Evolutionary conservation across 2,329 filamentous ascomycete species (phyloP).

Genomic region (Sclerotinia glacialis): DNA sequence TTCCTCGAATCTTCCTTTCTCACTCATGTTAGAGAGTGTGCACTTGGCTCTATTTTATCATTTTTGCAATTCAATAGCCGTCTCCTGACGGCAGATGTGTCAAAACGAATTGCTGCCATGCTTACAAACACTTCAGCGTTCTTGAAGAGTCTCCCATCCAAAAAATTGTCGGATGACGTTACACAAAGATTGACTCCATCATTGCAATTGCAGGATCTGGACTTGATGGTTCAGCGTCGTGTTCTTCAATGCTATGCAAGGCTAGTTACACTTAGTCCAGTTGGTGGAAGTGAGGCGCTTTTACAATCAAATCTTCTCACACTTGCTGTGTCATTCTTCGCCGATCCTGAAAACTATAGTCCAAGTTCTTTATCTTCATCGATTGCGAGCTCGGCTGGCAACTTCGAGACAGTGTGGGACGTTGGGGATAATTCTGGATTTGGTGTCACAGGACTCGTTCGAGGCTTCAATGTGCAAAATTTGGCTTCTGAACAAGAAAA

Average conservation of each 20-base stretch:
- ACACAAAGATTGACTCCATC: conserved; percentile 79
- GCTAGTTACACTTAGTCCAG: conserved; percentile 82
- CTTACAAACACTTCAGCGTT: conserved; percentile 92
- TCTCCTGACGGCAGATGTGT: conserved; percentile 88
- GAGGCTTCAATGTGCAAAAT: conserved; percentile 69
- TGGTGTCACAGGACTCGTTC: conserved; percentile 82
- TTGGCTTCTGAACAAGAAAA: conserved; percentile 67
- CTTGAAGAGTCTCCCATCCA: conserved; percentile 76
- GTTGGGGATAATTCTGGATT: conserved; percentile 92
- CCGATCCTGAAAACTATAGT: conserved; percentile 85
- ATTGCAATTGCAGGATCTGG: conserved; percentile 83
- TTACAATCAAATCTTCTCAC: conserved; percentile 90
- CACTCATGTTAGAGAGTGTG: conserved; percentile 91
- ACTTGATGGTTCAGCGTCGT: conserved; percentile 87
- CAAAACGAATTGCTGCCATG: conserved; percentile 89
- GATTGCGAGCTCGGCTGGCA: conserved; percentile 84
- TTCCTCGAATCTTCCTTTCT: conserved; percentile 88
- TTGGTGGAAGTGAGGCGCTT: conserved; percentile 79
- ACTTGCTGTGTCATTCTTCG: conserved; percentile 84
- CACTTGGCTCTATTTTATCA: conserved; percentile 82
- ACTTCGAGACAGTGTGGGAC: conserved; percentile 94
- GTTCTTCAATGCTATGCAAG: conserved; percentile 95
- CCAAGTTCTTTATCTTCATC: conserved; percentile 83
- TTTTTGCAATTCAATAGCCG: conserved; percentile 93
- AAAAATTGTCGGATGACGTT: conserved; percentile 83